Base-by-base conservation (phyloP, 202 grass and related monocot species). In the Carex arenaria region DNA sequence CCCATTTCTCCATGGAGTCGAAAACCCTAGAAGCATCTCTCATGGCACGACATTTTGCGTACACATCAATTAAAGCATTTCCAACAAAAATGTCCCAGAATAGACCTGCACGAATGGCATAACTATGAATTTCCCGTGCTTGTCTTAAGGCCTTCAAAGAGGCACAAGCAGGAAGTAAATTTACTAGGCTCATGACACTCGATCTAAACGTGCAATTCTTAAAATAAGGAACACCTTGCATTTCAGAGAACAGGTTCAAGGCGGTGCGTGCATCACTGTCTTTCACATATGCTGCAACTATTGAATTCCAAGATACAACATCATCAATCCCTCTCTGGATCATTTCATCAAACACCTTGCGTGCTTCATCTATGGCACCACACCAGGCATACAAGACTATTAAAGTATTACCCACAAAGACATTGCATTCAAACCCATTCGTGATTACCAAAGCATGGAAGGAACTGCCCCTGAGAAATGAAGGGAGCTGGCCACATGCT, bases 261-360 rank as follows among this genome's bases (percentile, higher is more conserved):
- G 93, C 93, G 72, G 72, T 72, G 72, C 52, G 52, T 10, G 88
- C 84, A 59, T 85, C 85, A 43, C 64, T 81, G 26, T 81, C 59
- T 68, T 89, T 92, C 36, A 88, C 86, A 90, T 92, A 83, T 9
- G 87, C 88, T 51, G 90, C 82, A 81, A 92, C 60, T 67, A 94
- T 82, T 79, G 93, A 94, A 85, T 94, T 94, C 93, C 93, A 94
- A 62, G 93, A 92, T 60, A 88, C 91, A 43, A 90, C 84, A 90
- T 94, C 93, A 90, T 94, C 93, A 23, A 92, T 92, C 64, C 86
- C 86, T 77, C 74, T 92, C 20, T 77, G 28, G 67, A 75, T 49
- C 85, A 94, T 92, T 89, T 92, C 93, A 81, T 94, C 62, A 84
- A 94, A 94, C 66, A 90, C 67, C 49, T 53, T 62, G 11, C 15